Evolutionary conservation across 345 rosid genomes (phyloP), one percentile per base, ranked within the genome.

Genomic region (Limnanthes douglasii): DNA sequence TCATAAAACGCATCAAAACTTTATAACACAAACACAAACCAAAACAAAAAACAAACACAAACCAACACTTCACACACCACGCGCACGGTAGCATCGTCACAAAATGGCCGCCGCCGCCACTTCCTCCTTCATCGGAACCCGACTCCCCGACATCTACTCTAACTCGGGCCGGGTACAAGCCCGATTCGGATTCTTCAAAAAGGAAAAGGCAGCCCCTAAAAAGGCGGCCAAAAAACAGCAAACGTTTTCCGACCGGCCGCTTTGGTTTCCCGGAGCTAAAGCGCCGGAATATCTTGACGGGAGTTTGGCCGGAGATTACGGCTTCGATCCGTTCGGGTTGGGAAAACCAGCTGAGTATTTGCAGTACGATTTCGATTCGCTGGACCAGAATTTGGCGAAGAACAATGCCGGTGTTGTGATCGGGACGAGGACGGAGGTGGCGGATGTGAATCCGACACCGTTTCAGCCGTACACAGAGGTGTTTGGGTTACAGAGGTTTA

Each of bases 351-450:
- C 68, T 0, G 90, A 88, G 61, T 83, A 88, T 60, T 61, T 88
- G 61, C 95, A 88, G 57, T 88, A 28, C 41, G 95, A 76, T 27
- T 49, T 60, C 22, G 93, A 88, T 46, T 79, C 73, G 1, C 52
- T 83, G 67, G 95, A 79, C 59, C 93, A 88, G 64, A 88, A 83
- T 61, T 50, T 88, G 54, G 81, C 95, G 1, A 88, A 78, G 80
- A 88, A 88, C 37, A 53, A 42, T 41, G 72, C 69, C 0, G 97
- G 97, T 18, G 86, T 73, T 0, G 11, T 78, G 8, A 66, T 83
- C 14, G 90, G 93, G 27, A 37, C 61, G 15, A 53, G 69, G 4
- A 48, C 31, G 3, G 95, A 76, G 2, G 1, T 57, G 3, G 3
- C 58, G 1, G 86, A 76, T 28, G 39, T 88, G 19, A 60, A 79